Evolutionary conservation across 768 basidiomycete species (phyloP), one percentile per base, ranked within the genome.

Genomic region (Russula lepida): DNA sequence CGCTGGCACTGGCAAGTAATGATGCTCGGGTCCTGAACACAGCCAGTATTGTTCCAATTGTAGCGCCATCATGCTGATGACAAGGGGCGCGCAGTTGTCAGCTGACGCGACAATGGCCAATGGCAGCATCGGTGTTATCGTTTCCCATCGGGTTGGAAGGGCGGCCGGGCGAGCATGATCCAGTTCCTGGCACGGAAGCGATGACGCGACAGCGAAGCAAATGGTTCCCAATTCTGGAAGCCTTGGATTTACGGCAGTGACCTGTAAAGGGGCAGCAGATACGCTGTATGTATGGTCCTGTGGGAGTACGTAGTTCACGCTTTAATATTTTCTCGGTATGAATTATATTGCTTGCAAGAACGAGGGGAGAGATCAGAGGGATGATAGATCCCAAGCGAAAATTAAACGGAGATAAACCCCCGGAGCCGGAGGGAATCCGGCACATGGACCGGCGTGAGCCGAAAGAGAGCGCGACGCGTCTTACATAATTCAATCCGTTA

Each of bases 401-500:
- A 41, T 11, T 44, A 13, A 51, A 30, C 37, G 39, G 25, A 57
- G 50, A 28, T 30, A 54, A 15, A 8, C 13, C 12, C 11, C n/a
- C n/a, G n/a, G n/a, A n/a, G 23, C 39, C 53, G 64, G 57, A 54
- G 32, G 62, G 39, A 9, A 41, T 63, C 44, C 57, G 60, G 62
- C 51, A 32, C 50, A 30, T 49, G 23, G 63, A 27, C 58, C 62
- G 52, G 64, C 50, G 54, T 59, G 62, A 21, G 61, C 64, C 56
- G 64, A 54, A 47, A 13, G 23, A 47, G 64, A 51, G 64, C 64
- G 64, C 62, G 64, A 66, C 64, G 64, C 64, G 64, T 64, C 64
- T 64, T 66, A 66, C 63, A 59, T 64, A 66, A 64, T 48, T 23
- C 43, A 51, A 41, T 58, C 61, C 51, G 30, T 64, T 52, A 56